Evolutionary conservation across 169 alveolate species (phyloP), one percentile per base, ranked within the genome.

Genomic region (Babesia ovis): DNA sequence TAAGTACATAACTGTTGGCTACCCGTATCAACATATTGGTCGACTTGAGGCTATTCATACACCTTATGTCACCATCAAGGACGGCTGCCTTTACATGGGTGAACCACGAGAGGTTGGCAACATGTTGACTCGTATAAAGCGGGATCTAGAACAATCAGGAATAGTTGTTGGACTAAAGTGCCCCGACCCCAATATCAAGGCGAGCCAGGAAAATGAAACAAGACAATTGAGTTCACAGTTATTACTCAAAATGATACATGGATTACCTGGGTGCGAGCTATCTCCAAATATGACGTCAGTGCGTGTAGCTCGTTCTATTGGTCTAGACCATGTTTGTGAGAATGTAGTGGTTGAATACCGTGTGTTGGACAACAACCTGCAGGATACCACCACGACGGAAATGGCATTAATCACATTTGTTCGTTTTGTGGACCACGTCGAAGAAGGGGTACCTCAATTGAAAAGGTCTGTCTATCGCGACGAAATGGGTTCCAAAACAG

Each of bases 11-110:
- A 16, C 51, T 5, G 86, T 79, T 29, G 86, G 86, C 8, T 79
- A 79, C 54, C 86, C 86, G 32, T 79, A 79, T 34, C 72, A 79
- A 48, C 83, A 79, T 68, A 32, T 79, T 31, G 86, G 86, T 18
- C 31, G 69, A 3, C 51, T 79, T 32, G 73, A 68, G 62, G 61
- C 86, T 1, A 79, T 79, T 55, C 68, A 37, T 22, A 79, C 86
- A 4, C 86, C 86, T n/a, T 79, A 79, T 59, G 70, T 79, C 25
- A 79, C 56, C 31, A 35, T 50, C 45, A 16, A 22, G 29, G 77
- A 79, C 4, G 61, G 66, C 9, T 22, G 35, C 5, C 18, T 79
- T 3, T 20, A 39, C 3, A 12, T 48, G 51, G 73, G 79, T 20
- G 54, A 68, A 8, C 77, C 77, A n/a, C 14, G 27, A 25, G 86